Conservation (phyloP, 2,329 filamentous ascomycete species). For the Curvularia hawaiiensis region DNA sequence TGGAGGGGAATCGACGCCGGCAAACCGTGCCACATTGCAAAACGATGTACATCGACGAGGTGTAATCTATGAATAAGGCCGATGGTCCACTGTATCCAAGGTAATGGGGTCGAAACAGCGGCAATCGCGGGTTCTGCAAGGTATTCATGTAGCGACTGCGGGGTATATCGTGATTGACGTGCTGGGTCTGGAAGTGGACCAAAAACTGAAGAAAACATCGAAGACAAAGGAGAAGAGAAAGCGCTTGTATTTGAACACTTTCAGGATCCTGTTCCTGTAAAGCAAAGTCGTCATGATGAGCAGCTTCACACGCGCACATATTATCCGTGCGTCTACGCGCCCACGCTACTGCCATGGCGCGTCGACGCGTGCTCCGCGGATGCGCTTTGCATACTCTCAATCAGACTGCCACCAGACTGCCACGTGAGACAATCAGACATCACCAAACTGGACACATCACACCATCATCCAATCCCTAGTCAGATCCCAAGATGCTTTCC, state of each 20-base stretch:
- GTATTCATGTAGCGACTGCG: background rate
- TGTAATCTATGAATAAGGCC: background rate
- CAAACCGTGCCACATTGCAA: background rate
- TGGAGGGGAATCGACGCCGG: background rate
- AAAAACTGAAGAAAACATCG: background rate
- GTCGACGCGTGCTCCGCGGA: constrained; percentile 20
- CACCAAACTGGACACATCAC: background rate
- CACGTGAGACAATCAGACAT: background rate
- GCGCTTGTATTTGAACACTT: background rate
- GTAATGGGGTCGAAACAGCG: background rate
- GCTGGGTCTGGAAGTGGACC: background rate
- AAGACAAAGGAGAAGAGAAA: background rate
- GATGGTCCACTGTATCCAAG: background rate
- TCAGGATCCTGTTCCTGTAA: background rate
- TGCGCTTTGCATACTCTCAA: constrained; percentile 1
- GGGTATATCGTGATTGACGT: background rate
- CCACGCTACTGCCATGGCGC: constrained; percentile 20
- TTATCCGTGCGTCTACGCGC: constrained; percentile 10
- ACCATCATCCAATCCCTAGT: too few relatives aligned
- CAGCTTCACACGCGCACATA: background rate
- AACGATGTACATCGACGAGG: too few relatives aligned
- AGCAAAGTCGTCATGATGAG: constrained; percentile 12
- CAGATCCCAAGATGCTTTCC: constrained; percentile 49
- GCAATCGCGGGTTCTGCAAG: constrained; percentile 4
- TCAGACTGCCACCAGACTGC: background rate